These are phyloP conservation scores for Colletotrichum sp. DNA, from an alignment of 2,329 filamentous ascomycete species.

Conservation along the genomic window DNA sequence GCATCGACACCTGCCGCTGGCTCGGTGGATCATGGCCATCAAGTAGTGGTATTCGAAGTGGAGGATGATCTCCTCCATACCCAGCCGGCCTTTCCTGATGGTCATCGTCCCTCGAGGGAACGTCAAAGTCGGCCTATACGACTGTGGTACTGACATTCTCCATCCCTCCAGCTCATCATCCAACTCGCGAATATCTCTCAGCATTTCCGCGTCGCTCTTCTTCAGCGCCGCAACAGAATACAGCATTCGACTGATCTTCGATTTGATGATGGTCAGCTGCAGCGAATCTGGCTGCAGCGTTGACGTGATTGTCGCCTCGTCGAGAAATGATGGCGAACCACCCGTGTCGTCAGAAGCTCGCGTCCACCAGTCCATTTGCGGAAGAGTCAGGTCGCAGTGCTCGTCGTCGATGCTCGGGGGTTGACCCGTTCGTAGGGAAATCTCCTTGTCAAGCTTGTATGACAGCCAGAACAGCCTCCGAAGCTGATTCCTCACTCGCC, in stretches of 20 bases:
- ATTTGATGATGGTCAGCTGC: constrained; percentile 55
- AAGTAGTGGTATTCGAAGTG: constrained; percentile 62
- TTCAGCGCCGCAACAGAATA: constrained; percentile 53
- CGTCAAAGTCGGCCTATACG: constrained; percentile 52
- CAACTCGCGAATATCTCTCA: constrained; percentile 59
- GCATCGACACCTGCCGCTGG: constrained; percentile 55
- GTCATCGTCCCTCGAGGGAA: constrained; percentile 35
- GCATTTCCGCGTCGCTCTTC: constrained; percentile 59
- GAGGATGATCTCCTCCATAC: constrained; percentile 52
- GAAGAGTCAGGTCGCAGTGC: constrained; percentile 57
- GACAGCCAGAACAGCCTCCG: constrained; percentile 59
- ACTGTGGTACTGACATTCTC: constrained; percentile 51
- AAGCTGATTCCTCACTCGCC: constrained; percentile 36
- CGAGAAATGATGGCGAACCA: constrained; percentile 10
- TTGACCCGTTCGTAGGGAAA: constrained; percentile 56
- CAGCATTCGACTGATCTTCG: constrained; percentile 49
- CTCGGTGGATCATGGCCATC: constrained; percentile 59
- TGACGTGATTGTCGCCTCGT: constrained; percentile 6
- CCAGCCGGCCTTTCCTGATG: constrained; percentile 32
- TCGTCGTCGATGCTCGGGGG: constrained; percentile 55
- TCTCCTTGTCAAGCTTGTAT: constrained; percentile 61
- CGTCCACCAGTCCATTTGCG: constrained; percentile 35
- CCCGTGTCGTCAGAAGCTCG: constrained; percentile 25
- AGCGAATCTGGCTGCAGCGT: constrained; percentile 51
- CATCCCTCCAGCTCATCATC: constrained; percentile 62